A percentile compares a stretch with the other conserved stretches of the same genome.
Conservation (phyloP, 1,284 basidiomycete species). For the Puccinia brachypodii region DNA sequence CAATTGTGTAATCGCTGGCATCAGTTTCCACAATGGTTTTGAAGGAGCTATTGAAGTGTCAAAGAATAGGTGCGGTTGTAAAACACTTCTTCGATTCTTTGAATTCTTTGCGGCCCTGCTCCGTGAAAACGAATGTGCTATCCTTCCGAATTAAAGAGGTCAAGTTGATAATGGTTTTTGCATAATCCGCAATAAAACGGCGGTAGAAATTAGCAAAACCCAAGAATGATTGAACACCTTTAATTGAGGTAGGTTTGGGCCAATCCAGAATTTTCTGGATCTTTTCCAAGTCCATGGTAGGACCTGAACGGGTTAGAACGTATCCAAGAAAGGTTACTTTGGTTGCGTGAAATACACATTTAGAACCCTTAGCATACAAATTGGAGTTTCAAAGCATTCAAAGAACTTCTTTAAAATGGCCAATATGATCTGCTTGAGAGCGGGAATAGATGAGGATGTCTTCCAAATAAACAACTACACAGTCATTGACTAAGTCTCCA, state of each 20-base stretch:
- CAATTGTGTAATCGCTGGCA: neutral
- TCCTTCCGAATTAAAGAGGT: conserved; percentile 52
- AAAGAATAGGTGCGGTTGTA: neutral
- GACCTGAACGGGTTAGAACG: no score
- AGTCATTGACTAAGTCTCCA: neutral
- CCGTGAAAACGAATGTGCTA: neutral
- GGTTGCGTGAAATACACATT: conserved; percentile 48
- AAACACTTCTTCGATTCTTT: neutral
- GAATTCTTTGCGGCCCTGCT: neutral
- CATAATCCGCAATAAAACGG: conserved; percentile 59
- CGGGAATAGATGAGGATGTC: neutral
- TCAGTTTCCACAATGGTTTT: neutral
- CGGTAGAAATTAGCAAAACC: conserved; percentile 60
- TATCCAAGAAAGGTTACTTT: conserved; percentile 59
- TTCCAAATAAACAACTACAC: neutral
- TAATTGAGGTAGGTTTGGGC: conserved; percentile 57
- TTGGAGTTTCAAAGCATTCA: neutral
- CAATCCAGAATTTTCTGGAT: conserved; percentile 58
- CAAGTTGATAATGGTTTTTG: conserved; percentile 57
- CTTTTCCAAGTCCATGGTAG: conserved; percentile 61
- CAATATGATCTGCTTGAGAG: neutral
- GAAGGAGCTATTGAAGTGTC: neutral
- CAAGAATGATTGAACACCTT: conserved; percentile 57
- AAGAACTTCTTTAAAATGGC: neutral
- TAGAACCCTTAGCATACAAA: conserved; percentile 34